Percentiles rank a stretch among this genome's conserved stretches.
These are phyloP conservation scores for Medicago truncatula DNA, from an alignment of 306 rosid species.

Conservation along the genomic window MtrunA17r5.0-ANR NC_053046.1:40574501-40575000, in stretches of 20 bases:
- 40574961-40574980: conserved; percentile 43
- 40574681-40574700: conserved; percentile 86
- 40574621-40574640: conserved; percentile 62
- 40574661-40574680: conserved; percentile 79
- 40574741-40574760: conserved; percentile 63
- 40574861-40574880: conserved; percentile 66
- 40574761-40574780: conserved; percentile 64
- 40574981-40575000: conserved; percentile 64
- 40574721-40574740: conserved; percentile 65
- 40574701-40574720: conserved; percentile 93
- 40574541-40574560: conserved; percentile 96
- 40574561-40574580: conserved; percentile 93
- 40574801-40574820: conserved; percentile 85
- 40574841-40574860: conserved; percentile 67
- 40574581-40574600: conserved; percentile 85
- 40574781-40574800: conserved; percentile 70
- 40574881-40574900: conserved; percentile 72
- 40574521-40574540: conserved; percentile 86
- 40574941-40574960: conserved; percentile 49
- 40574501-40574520: conserved; percentile 90
- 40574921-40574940: conserved; percentile 92
- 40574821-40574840: conserved; percentile 64
- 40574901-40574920: conserved; percentile 84
- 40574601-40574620: conserved; percentile 79
- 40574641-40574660: conserved; percentile 69